phyloP scores from a whole-genome alignment of 495 filamentous ascomycete genomes.

The Oleoguttula mirabilis region DNA sequence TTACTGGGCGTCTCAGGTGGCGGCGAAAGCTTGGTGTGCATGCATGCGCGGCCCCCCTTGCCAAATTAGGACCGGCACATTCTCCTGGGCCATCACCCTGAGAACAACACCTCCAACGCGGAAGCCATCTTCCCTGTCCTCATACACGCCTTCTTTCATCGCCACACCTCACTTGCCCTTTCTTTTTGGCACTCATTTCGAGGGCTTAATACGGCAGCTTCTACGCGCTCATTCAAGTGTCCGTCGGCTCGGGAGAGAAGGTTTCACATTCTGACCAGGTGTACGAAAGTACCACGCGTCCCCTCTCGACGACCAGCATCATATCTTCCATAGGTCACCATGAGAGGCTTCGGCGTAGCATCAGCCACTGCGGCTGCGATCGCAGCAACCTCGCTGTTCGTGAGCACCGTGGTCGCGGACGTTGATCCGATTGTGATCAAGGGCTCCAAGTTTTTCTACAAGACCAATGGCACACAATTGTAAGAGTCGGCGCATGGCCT shows the following conservation, averaged over 20 bases:
- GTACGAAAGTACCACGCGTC: neutral
- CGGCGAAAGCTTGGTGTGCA: too few species aligned
- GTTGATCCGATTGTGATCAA: constrained; percentile 34
- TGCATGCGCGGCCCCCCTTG: too few species aligned
- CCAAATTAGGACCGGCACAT: too few species aligned
- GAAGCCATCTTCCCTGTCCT: too few species aligned
- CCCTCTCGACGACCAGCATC: neutral
- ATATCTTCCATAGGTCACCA: constrained; percentile 4
- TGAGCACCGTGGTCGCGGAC: constrained; percentile 20
- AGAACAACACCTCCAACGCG: too few species aligned
- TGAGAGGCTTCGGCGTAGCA: constrained; percentile 18
- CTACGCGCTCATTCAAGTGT: neutral
- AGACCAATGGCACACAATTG: constrained; percentile 68
- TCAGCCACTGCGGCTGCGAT: constrained; percentile 24
- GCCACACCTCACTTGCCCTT: too few species aligned
- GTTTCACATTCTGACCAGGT: neutral
- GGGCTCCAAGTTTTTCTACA: constrained; percentile 74
- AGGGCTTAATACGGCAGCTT: neutral
- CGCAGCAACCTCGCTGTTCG: constrained; percentile 24
- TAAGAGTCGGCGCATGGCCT: constrained; percentile 28
- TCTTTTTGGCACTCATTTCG: too few species aligned
- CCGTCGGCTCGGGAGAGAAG: neutral
- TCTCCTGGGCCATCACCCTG: too few species aligned
- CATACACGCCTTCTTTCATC: too few species aligned
- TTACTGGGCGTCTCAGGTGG: too few species aligned